Conservation (phyloP, 1,139 yeast genomes). For the Magnusiomyces ingens region DNA sequence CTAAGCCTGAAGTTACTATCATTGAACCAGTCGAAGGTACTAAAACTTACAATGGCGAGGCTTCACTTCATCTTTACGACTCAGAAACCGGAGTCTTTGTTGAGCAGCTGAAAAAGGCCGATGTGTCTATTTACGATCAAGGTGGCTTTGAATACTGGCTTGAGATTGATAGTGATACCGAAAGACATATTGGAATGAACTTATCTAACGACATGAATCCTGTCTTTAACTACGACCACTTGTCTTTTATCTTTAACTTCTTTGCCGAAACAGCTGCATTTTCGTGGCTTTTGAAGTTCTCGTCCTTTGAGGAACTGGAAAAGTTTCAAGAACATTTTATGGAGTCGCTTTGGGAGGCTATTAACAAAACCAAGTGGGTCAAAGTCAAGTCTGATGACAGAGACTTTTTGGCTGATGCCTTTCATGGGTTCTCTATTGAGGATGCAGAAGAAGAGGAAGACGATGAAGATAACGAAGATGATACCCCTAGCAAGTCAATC, state of each 20-base stretch:
- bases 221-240: conserved; percentile 50
- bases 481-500: conserved; percentile 15
- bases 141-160: conserved; percentile 50
- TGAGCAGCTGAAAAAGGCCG: conserved; percentile 35
- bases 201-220: conserved; percentile 54
- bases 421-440: conserved; percentile 35
- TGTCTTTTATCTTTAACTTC: conserved; percentile 62
- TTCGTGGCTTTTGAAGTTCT: conserved; percentile 62
- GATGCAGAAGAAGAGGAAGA: conserved; percentile 36
- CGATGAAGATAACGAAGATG: conserved; percentile 19
- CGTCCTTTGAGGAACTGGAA: conserved; percentile 36
- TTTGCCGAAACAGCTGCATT: conserved; percentile 37
- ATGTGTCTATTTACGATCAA: conserved; percentile 41
- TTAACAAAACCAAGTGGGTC: conserved; percentile 48
- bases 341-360: conserved; percentile 54
- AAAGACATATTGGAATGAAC: conserved; percentile 38
- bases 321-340: conserved; percentile 49
- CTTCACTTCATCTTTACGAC: conserved; percentile 54
- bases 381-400: conserved; percentile 39
- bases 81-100: conserved; percentile 46
- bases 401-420: conserved; percentile 45
- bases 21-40: conserved; percentile 11
- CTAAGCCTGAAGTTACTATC: conserved; percentile 1
- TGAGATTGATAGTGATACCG: conserved; percentile 35
- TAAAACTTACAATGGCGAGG: conserved; percentile 17